Conservation (phyloP, 768 basidiomycete genomes). For the Obba rivulosa region DNA sequence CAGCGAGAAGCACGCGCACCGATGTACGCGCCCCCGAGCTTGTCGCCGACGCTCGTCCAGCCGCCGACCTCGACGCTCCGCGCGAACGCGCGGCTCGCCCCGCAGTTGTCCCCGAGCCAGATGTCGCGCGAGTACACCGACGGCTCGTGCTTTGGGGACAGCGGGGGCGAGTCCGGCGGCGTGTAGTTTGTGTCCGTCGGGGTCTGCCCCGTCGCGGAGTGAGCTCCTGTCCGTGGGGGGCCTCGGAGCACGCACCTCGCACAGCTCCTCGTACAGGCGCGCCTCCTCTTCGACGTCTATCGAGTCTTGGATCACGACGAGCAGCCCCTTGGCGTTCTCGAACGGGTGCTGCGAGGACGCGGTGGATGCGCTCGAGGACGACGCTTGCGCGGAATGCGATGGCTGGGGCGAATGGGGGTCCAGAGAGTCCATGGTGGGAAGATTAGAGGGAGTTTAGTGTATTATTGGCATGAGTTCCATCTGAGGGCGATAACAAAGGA, state of each 20-base stretch:
- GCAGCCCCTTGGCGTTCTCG: conserved; percentile 36
- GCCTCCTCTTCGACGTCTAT: conserved; percentile 71
- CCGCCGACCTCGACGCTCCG: conserved; percentile 61
- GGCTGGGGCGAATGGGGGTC: not conserved
- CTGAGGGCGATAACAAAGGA: no score
- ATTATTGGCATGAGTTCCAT: no score
- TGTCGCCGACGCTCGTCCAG: conserved; percentile 71
- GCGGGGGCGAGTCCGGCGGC: conserved; percentile 3
- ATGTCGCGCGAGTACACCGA: conserved; percentile 67
- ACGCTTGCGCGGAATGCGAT: conserved; percentile 8
- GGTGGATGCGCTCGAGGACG: not conserved
- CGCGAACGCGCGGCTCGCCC: conserved; percentile 51
- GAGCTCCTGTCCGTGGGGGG: not conserved
- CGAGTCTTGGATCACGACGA: conserved; percentile 49
- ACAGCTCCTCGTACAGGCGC: conserved; percentile 59
- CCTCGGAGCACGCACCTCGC: conserved; percentile 30
- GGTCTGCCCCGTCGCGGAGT: not conserved
- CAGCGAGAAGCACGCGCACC: conserved; percentile 33
- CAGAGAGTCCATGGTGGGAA: no score
- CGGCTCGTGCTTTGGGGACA: conserved; percentile 23
- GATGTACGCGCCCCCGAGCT: conserved; percentile 57
- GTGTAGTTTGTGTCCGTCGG: not conserved
- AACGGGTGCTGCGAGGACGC: conserved; percentile 35
- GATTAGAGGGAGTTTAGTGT: no score
- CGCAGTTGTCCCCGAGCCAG: conserved; percentile 59